These are phyloP conservation scores for Sclerotinia spermophila DNA, from an alignment of 2,329 filamentous ascomycete genomes.

Conservation along the genomic window DNA sequence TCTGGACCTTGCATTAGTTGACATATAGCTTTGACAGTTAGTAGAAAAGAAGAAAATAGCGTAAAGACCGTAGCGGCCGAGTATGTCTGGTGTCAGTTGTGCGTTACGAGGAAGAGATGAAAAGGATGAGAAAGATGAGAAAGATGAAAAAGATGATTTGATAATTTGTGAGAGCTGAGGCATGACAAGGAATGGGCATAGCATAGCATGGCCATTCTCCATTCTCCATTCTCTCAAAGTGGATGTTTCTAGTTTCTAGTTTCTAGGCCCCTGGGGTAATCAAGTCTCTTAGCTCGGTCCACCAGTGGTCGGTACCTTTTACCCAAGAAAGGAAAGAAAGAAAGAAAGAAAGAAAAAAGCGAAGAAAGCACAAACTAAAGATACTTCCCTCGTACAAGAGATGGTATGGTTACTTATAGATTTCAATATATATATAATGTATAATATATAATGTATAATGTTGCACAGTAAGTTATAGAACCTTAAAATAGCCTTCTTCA, in stretches of 20 bases:
- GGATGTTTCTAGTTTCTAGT: not conserved
- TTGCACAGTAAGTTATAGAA: too few relatives aligned
- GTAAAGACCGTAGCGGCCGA: not conserved
- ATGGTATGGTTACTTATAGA: too few relatives aligned
- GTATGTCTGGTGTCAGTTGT: too few relatives aligned
- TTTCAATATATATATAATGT: too few relatives aligned
- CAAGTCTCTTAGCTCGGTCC: not conserved
- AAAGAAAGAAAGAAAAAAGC: too few relatives aligned
- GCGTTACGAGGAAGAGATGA: not conserved
- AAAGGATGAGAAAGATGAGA: not conserved
- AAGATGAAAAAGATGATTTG: not conserved
- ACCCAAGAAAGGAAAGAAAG: not conserved
- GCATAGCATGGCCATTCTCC: not conserved
- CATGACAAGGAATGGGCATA: not conserved
- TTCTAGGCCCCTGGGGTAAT: not conserved
- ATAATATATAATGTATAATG: too few relatives aligned
- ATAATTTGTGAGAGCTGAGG: not conserved
- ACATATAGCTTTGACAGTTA: not conserved
- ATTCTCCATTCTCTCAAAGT: too few relatives aligned
- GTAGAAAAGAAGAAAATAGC: not conserved
- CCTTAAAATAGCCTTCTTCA: too few relatives aligned
- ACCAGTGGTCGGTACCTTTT: too few relatives aligned
- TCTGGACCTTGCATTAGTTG: conserved; percentile 1
- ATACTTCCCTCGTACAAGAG: too few relatives aligned
- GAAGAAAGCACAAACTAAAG: not conserved